These are phyloP conservation scores for Xanthoconium purpureum DNA, from an alignment of 768 basidiomycete genomes.

Conservation along the genomic window DNA sequence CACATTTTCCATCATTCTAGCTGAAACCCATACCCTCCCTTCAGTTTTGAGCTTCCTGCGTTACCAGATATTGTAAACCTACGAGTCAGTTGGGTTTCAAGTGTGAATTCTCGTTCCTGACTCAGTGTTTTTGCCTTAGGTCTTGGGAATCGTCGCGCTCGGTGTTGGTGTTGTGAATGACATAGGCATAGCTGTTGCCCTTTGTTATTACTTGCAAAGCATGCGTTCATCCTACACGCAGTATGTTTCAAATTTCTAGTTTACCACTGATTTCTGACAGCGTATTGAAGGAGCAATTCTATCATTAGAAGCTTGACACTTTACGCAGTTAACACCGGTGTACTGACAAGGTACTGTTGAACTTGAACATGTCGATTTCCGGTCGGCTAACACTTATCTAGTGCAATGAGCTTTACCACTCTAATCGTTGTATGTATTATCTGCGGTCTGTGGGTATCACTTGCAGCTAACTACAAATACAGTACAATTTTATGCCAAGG, in stretches of 20 bases:
- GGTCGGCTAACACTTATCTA: constrained; percentile 6
- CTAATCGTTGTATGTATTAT: constrained; percentile 48
- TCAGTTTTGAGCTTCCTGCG: constrained; percentile 41
- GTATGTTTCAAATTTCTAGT: constrained; percentile 29
- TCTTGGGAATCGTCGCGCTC: constrained; percentile 47
- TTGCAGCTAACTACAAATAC: neutral
- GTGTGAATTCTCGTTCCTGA: neutral
- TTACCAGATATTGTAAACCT: constrained; percentile 43
- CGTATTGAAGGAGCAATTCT: constrained; percentile 44
- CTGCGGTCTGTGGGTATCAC: neutral
- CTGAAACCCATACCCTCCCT: neutral
- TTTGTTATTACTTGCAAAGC: constrained; percentile 53
- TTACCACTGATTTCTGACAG: neutral
- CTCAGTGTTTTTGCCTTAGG: constrained; percentile 26
- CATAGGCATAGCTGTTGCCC: constrained; percentile 45
- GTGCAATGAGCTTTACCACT: constrained; percentile 41
- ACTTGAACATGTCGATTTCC: neutral
- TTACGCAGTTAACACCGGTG: constrained; percentile 64
- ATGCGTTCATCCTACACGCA: constrained; percentile 48
- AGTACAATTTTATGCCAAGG: constrained; percentile 54
- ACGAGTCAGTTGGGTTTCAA: constrained; percentile 36
- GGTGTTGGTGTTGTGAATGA: constrained; percentile 51
- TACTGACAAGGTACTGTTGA: constrained; percentile 51
- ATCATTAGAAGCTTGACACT: constrained; percentile 53
- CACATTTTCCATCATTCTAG: neutral